These are phyloP conservation scores for Ormosia emarginata DNA, from an alignment of 306 rosid genomes.

Conservation along the genomic window DNA sequence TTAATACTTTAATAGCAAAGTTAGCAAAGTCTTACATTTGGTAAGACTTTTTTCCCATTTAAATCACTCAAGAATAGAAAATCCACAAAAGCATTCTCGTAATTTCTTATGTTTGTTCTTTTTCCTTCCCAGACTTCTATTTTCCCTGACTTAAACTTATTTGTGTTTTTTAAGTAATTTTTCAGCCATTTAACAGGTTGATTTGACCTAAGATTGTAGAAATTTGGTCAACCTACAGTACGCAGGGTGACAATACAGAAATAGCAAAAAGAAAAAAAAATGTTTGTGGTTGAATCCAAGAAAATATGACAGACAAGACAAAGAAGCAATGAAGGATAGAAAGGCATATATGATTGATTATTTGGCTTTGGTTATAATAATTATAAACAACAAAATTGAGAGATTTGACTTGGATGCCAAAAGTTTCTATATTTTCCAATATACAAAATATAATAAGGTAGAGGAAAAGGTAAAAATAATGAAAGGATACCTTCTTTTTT, in stretches of 20 bases:
- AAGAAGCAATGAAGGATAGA: slow-evolving; percentile 9
- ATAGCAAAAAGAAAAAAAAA: background rate
- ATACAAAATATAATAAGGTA: background rate
- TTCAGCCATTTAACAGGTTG: background rate
- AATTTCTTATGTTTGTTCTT: background rate
- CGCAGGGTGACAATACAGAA: background rate
- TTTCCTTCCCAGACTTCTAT: background rate
- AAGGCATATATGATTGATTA: background rate
- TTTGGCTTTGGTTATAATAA: background rate
- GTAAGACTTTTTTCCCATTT: background rate
- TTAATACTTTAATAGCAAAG: background rate
- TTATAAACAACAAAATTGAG: background rate
- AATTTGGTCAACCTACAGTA: background rate
- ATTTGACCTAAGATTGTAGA: background rate
- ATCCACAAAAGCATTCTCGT: background rate
- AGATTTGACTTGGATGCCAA: background rate
- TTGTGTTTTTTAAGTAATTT: background rate
- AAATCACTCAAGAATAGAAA: background rate
- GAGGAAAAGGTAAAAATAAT: slow-evolving; percentile 1
- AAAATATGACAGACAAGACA: slow-evolving; percentile 5
- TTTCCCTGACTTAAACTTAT: background rate
- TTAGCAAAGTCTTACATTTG: background rate
- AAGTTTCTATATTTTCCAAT: background rate
- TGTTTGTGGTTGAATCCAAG: background rate
- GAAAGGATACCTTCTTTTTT: slow-evolving; percentile 34